These are phyloP conservation scores for Coemansia sp. DNA, from an alignment of 192 early-diverging fungal species.

Conservation along the genomic window DNA sequence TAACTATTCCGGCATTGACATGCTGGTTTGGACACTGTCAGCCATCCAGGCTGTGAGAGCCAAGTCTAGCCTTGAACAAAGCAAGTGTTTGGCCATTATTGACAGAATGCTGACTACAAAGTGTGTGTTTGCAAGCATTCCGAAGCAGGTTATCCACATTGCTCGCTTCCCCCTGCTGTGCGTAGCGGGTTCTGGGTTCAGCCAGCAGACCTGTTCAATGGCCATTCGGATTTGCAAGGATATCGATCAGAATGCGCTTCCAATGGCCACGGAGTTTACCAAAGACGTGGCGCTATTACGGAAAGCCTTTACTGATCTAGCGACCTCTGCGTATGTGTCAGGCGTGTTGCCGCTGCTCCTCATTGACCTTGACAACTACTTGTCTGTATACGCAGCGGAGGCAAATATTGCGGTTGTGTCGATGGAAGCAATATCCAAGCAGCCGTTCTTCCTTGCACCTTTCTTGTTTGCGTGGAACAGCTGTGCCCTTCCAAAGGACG, in stretches of 20 bases:
- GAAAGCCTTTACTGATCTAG: background rate
- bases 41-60: slow-evolving; percentile 6
- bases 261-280: background rate
- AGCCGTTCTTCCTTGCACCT: slow-evolving; percentile 26
- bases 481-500: background rate
- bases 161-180: slow-evolving; percentile 21
- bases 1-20: background rate
- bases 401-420: background rate
- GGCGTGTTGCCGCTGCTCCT: slow-evolving; percentile 13
- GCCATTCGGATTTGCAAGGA: slow-evolving; percentile 13
- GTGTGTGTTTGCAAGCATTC: background rate
- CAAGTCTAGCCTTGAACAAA: slow-evolving; percentile 7
- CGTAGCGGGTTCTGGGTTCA: slow-evolving; percentile 17
- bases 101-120: background rate
- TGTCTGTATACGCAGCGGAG: background rate
- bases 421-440: slow-evolving; percentile 9
- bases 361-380: slow-evolving; percentile 11
- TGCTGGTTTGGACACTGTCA: slow-evolving; percentile 8
- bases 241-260: slow-evolving; percentile 10
- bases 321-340: slow-evolving; percentile 1
- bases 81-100: slow-evolving; percentile 3
- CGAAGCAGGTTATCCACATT: background rate
- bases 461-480: slow-evolving; percentile 20
- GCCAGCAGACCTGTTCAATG: slow-evolving; percentile 7
- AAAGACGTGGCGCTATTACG: background rate